Evolutionary conservation across 805 yeast genomes (phyloP).

Genomic region (Yarrowia porcina): DNA sequence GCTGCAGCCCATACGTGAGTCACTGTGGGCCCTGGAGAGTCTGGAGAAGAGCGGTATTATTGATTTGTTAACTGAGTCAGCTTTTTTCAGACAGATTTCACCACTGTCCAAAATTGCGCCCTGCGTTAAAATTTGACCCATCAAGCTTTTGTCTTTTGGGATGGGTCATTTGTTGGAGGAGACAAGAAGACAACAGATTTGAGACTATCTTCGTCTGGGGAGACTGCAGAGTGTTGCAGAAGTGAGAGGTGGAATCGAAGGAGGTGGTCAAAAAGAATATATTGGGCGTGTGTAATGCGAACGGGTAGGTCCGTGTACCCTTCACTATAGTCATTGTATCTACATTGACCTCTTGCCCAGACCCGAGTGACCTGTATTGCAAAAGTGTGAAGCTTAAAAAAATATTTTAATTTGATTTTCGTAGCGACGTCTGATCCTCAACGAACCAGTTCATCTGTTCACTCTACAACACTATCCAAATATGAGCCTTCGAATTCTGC

Average conservation of each 20-base stretch:
- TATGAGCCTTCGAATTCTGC: slow-evolving; percentile 56
- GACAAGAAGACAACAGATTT: too few relatives aligned
- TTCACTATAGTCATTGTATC: too few relatives aligned
- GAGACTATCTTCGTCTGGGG: neutral
- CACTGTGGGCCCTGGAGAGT: neutral
- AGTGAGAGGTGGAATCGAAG: neutral
- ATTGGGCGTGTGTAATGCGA: too few relatives aligned
- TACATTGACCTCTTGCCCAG: too few relatives aligned
- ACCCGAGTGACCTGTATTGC: slow-evolving; percentile 9
- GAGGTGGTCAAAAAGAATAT: neutral
- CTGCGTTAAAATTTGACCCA: neutral
- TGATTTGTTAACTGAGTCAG: too few relatives aligned
- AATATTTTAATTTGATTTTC: neutral
- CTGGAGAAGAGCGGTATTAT: neutral
- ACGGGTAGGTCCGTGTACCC: too few relatives aligned
- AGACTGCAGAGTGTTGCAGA: neutral
- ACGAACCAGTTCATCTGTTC: too few relatives aligned
- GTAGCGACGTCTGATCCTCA: slow-evolving; percentile 16
- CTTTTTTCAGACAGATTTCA: too few relatives aligned
- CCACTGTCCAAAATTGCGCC: too few relatives aligned
- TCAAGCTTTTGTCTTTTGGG: neutral
- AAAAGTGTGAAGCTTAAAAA: slow-evolving; percentile 20
- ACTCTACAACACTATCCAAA: neutral
- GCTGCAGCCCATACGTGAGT: slow-evolving; percentile 1
- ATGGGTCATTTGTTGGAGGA: too few relatives aligned